phyloP scores from a whole-genome alignment of 768 basidiomycete species.

The Suillus discolor region DNA sequence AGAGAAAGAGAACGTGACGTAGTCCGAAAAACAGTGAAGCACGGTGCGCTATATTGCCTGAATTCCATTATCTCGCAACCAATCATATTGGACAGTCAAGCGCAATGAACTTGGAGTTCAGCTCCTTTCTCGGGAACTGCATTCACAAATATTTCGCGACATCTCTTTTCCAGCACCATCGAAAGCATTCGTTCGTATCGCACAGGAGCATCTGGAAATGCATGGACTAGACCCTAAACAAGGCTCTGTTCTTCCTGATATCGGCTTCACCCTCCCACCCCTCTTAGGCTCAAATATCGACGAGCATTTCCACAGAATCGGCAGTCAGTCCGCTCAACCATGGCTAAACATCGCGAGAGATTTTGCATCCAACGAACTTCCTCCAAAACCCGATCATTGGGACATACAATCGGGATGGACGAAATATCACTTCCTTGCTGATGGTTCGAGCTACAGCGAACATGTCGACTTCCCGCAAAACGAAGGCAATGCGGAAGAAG shows the following conservation, averaged over 20 bases:
- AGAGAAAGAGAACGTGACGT: not conserved
- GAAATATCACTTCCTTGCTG: conserved; percentile 67
- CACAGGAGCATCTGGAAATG: conserved; percentile 75
- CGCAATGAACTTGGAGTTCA: conserved; percentile 94
- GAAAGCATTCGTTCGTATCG: conserved; percentile 66
- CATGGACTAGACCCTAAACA: conserved; percentile 82
- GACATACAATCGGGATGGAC: conserved; percentile 82
- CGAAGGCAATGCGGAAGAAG: conserved; percentile 62
- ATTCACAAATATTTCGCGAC: conserved; percentile 80
- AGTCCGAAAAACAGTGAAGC: conserved; percentile 3
- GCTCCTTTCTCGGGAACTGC: conserved; percentile 79
- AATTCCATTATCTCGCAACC: not conserved
- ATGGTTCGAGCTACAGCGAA: conserved; percentile 80
- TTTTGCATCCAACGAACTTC: conserved; percentile 55
- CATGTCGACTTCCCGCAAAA: conserved; percentile 69
- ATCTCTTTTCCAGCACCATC: conserved; percentile 64
- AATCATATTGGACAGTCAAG: conserved; percentile 43
- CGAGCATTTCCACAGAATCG: conserved; percentile 89
- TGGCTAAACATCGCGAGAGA: conserved; percentile 71
- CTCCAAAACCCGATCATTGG: conserved; percentile 61
- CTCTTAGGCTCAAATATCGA: conserved; percentile 81
- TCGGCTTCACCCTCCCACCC: conserved; percentile 77
- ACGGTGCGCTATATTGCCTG: conserved; percentile 11
- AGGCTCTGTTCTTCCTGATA: conserved; percentile 80
- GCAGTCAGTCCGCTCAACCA: conserved; percentile 67